These are phyloP conservation scores for Elsinoe perseae DNA, from an alignment of 2,329 filamentous ascomycete species.

Conservation along the genomic window DNA sequence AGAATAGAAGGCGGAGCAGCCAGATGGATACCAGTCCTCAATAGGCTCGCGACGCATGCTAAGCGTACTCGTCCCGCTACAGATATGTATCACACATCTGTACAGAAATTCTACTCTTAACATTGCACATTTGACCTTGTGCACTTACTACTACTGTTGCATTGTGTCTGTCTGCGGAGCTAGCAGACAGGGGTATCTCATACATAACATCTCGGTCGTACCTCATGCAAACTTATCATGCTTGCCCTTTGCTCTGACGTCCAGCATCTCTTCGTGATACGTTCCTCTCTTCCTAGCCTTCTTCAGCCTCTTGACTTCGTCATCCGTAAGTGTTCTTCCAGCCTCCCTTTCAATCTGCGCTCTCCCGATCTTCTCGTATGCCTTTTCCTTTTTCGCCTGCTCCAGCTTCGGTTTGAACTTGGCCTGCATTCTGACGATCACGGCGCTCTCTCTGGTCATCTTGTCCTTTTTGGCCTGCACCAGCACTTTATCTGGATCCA, in stretches of 20 bases:
- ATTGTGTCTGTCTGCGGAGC: not conserved
- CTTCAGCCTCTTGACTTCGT: slow-evolving; percentile 78
- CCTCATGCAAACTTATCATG: slow-evolving; percentile 67
- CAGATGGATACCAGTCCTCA: not conserved
- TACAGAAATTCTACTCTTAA: not conserved
- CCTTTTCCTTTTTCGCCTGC: slow-evolving; percentile 74
- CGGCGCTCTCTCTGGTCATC: slow-evolving; percentile 73
- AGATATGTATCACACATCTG: not conserved
- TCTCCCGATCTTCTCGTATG: slow-evolving; percentile 74
- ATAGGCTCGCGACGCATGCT: not conserved
- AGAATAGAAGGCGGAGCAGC: not conserved
- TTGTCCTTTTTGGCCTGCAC: slow-evolving; percentile 41
- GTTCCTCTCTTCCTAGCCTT: slow-evolving; percentile 76
- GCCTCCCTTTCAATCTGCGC: slow-evolving; percentile 76
- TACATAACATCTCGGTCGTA: not conserved
- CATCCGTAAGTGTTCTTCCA: slow-evolving; percentile 68
- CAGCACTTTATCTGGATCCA: slow-evolving; percentile 30
- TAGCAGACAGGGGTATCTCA: not conserved
- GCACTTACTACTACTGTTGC: too few species aligned
- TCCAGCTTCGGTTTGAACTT: slow-evolving; percentile 80
- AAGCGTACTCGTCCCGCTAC: not conserved
- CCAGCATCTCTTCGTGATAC: slow-evolving; percentile 78
- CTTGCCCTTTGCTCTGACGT: slow-evolving; percentile 85
- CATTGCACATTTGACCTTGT: too few species aligned
- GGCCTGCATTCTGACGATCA: slow-evolving; percentile 81